Conservation (phyloP, 2,329 filamentous ascomycete genomes). For the Paecilomyces fulvus region DNA sequence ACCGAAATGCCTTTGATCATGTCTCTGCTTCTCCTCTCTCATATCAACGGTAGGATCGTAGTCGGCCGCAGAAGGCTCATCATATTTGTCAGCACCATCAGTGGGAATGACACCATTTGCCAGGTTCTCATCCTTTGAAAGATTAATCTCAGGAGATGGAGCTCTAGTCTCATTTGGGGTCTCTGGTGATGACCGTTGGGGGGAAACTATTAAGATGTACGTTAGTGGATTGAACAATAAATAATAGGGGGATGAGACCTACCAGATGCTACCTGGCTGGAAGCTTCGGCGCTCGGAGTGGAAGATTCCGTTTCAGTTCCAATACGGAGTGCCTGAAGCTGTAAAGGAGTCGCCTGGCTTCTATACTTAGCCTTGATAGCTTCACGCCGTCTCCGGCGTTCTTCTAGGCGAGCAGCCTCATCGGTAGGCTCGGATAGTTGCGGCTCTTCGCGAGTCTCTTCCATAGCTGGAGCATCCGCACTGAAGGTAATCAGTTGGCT, state of each 20-base stretch:
- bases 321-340: conserved; percentile 64
- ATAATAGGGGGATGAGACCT: conserved; percentile 9
- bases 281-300: conserved; percentile 39
- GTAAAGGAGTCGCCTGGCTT: conserved; percentile 59
- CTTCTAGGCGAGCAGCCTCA: conserved; percentile 75
- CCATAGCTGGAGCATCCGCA: conserved; percentile 8
- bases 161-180: conserved; percentile 41
- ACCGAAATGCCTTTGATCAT: conserved; percentile 55
- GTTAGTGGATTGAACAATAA: conserved; percentile 20
- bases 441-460: conserved; percentile 17
- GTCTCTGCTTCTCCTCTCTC: conserved; percentile 69
- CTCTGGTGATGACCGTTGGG: conserved; percentile 37
- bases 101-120: conserved; percentile 44
- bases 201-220: conserved; percentile 23
- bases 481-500: conserved; percentile 11
- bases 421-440: conserved; percentile 56
- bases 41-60: conserved; percentile 86
- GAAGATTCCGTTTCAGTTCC: conserved; percentile 48
- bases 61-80: conserved; percentile 83
- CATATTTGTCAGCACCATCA: conserved; percentile 45
- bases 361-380: conserved; percentile 77
- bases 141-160: conserved; percentile 52
- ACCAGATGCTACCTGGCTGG: conserved; percentile 31
- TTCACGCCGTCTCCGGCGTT: conserved; percentile 74
- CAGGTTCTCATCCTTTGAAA: conserved; percentile 59